Percentiles rank a stretch among this genome's conserved stretches.
Conservation (phyloP, 2,329 filamentous ascomycete genomes). For the Cordyceps fumosorosea region DNA sequence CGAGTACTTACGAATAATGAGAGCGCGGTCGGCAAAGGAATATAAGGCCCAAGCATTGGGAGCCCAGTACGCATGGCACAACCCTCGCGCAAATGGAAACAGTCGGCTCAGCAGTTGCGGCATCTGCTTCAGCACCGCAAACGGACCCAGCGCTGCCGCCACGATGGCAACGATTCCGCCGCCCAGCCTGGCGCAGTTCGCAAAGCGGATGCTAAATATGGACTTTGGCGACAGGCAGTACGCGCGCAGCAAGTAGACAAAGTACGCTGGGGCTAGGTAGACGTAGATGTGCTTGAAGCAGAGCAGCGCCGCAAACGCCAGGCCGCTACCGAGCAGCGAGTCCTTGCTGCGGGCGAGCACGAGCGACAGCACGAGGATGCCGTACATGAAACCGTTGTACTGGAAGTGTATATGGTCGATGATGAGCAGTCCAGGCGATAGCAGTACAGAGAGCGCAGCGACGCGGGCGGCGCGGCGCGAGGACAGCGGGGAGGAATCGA, state of each 20-base stretch:
- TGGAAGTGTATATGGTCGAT: constrained; percentile 99
- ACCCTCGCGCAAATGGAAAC: constrained; percentile 87
- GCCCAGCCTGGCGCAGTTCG: constrained; percentile 80
- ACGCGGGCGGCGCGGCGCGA: constrained; percentile 76
- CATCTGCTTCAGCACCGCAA: constrained; percentile 73
- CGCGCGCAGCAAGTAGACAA: constrained; percentile 80
- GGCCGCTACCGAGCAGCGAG: constrained; percentile 68
- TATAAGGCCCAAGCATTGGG: constrained; percentile 97
- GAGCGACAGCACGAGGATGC: constrained; percentile 78
- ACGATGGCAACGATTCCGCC: constrained; percentile 65
- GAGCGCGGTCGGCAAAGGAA: constrained; percentile 75
- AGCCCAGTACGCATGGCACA: constrained; percentile 98
- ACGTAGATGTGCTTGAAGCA: constrained; percentile 99
- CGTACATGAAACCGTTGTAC: constrained; percentile 97
- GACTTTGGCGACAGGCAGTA: constrained; percentile 81
- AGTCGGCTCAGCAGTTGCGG: constrained; percentile 76
- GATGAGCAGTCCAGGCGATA: constrained; percentile 89
- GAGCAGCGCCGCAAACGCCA: constrained; percentile 76
- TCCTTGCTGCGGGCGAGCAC: constrained; percentile 71
- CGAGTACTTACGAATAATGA: constrained; percentile 69
- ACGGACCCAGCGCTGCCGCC: constrained; percentile 81
- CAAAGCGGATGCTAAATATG: constrained; percentile 66
- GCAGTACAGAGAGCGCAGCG: constrained; percentile 78
- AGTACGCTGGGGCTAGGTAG: constrained; percentile 92
- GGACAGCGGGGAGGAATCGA: constrained; percentile 59